Evolutionary conservation across 108 stramenopile species (phyloP).

Genomic region (Skeletonema tropicum): DNA sequence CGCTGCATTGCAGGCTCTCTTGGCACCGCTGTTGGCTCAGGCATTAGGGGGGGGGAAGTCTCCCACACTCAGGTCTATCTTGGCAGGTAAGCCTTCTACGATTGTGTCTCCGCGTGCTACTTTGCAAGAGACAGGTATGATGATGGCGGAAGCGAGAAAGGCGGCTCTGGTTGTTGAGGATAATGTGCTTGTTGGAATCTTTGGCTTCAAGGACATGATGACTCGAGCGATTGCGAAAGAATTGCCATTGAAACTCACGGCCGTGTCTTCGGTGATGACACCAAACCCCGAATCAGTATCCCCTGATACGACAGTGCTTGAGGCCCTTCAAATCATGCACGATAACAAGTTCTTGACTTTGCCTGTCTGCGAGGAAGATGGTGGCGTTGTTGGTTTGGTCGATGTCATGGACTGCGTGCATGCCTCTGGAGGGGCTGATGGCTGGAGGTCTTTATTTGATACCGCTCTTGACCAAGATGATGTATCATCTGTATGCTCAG

Average conservation of each 20-base stretch:
- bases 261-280: slow-evolving; percentile 87
- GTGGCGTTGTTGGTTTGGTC: slow-evolving; percentile 89
- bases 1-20: slow-evolving; percentile 65
- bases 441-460: slow-evolving; percentile 29
- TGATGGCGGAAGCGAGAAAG: slow-evolving; percentile 88
- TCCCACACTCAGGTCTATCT: slow-evolving; percentile 70
- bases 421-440: slow-evolving; percentile 83
- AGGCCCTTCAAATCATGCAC: slow-evolving; percentile 92
- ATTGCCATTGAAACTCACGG: slow-evolving; percentile 70
- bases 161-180: slow-evolving; percentile 84
- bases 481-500: slow-evolving; percentile 38
- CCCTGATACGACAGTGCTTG: slow-evolving; percentile 88
- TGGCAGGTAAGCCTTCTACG: slow-evolving; percentile 73
- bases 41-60: slow-evolving; percentile 70
- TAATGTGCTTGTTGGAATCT: slow-evolving; percentile 86
- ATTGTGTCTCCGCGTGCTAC: slow-evolving; percentile 71
- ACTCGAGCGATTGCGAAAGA: slow-evolving; percentile 87
- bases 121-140: slow-evolving; percentile 69
- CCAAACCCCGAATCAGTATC: slow-evolving; percentile 89
- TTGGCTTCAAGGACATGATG: slow-evolving; percentile 96
- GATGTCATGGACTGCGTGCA: slow-evolving; percentile 95
- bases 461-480: slow-evolving; percentile 45
- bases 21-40: slow-evolving; percentile 74
- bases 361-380: slow-evolving; percentile 86
- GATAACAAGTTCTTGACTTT: slow-evolving; percentile 93